These are phyloP conservation scores for Mycosphaerella sp. DNA, from an alignment of 2,329 filamentous ascomycete genomes.

Conservation along the genomic window DNA sequence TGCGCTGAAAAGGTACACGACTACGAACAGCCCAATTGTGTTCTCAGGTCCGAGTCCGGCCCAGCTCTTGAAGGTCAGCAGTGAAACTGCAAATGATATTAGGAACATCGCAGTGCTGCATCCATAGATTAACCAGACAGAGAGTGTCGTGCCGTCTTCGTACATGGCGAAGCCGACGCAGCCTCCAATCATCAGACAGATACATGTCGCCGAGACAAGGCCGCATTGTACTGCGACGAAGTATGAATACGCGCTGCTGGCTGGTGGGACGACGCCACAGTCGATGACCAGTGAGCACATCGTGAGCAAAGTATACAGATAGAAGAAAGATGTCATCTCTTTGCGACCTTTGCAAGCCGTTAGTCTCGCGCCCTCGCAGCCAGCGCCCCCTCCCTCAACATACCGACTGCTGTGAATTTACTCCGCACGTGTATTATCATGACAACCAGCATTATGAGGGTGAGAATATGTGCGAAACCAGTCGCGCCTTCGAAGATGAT, in stretches of 20 bases:
- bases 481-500: slow-evolving; percentile 95
- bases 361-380: slow-evolving; percentile 3
- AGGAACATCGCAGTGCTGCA: slow-evolving; percentile 75
- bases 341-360: slow-evolving; percentile 50
- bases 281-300: slow-evolving; percentile 86
- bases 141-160: slow-evolving; percentile 89
- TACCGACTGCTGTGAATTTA: slow-evolving; percentile 97
- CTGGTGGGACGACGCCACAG: slow-evolving; percentile 82
- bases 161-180: slow-evolving; percentile 99
- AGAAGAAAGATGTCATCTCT: slow-evolving; percentile 86
- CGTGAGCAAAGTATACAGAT: slow-evolving; percentile 87
- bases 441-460: slow-evolving; percentile 85
- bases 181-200: slow-evolving; percentile 88
- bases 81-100: slow-evolving; percentile 77
- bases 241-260: slow-evolving; percentile 75
- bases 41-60: slow-evolving; percentile 77
- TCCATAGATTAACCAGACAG: slow-evolving; percentile 83
- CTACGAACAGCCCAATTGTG: slow-evolving; percentile 82
- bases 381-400: slow-evolving; percentile 32
- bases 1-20: slow-evolving; percentile 85
- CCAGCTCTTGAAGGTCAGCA: slow-evolving; percentile 91
- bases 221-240: slow-evolving; percentile 86
- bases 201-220: slow-evolving; percentile 75
- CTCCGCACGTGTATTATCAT: slow-evolving; percentile 97
- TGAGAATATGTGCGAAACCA: slow-evolving; percentile 85